These are phyloP conservation scores for Fusarium odoratissimum DNA, from an alignment of 2,329 filamentous ascomycete genomes.

Conservation along the genomic window DNA sequence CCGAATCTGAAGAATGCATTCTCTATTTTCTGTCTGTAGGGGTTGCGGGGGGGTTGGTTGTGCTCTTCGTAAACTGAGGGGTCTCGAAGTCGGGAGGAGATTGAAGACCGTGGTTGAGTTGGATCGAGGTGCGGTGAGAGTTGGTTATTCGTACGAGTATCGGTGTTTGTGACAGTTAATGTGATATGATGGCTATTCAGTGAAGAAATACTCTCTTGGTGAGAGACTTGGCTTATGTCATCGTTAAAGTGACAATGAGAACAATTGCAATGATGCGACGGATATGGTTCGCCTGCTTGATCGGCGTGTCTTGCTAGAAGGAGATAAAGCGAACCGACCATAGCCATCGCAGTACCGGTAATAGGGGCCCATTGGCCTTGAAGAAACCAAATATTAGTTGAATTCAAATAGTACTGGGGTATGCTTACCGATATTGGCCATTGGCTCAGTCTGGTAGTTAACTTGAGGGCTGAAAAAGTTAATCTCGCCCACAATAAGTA, in stretches of 20 bases:
- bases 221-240: not conserved
- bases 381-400: not conserved
- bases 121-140: not conserved
- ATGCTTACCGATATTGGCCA: constrained; percentile 66
- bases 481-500: constrained; percentile 70
- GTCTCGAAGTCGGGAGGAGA: not conserved
- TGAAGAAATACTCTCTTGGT: not conserved
- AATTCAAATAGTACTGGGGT: accelerated
- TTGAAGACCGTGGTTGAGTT: not conserved
- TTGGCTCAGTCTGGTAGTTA: constrained; percentile 69
- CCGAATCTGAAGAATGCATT: constrained; percentile 56
- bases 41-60: constrained; percentile 24
- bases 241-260: constrained; percentile 3
- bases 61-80: not conserved
- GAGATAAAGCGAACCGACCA: constrained; percentile 69
- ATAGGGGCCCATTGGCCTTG: constrained; percentile 70
- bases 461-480: constrained; percentile 72
- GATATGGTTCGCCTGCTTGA: not conserved
- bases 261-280: constrained; percentile 22
- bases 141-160: not conserved
- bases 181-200: not conserved
- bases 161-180: not conserved
- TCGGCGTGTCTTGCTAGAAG: constrained; percentile 52
- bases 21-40: constrained; percentile 56
- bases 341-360: constrained; percentile 67